Percentiles rank a stretch among this genome's conserved stretches.
Conservation (phyloP, 2,329 filamentous ascomycete genomes). For the Lomentospora prolificans region DNA sequence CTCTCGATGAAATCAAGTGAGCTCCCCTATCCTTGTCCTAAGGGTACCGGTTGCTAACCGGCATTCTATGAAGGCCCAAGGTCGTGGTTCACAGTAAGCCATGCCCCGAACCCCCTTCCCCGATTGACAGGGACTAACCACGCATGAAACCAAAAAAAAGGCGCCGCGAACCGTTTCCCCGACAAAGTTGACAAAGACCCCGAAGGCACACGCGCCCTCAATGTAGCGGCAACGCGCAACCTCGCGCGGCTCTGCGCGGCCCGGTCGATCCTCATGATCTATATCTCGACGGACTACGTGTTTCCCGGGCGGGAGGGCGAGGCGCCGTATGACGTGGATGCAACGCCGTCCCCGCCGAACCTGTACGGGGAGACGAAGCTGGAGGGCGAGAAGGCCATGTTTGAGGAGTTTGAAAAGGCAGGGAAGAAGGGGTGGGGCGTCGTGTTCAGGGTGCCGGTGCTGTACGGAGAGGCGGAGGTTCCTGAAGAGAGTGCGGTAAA, state of each 20-base stretch:
- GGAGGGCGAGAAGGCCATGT: conserved; percentile 52
- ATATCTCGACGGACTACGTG: conserved; percentile 77
- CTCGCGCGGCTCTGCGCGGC: conserved; percentile 58
- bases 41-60: not conserved
- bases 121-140: not conserved
- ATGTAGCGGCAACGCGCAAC: conserved; percentile 58
- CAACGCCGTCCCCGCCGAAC: conserved; percentile 61
- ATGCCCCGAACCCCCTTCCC: not conserved
- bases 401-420: conserved; percentile 46
- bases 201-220: conserved; percentile 61
- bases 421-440: conserved; percentile 48
- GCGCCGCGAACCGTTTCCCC: conserved; percentile 79
- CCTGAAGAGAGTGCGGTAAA: conserved; percentile 76
- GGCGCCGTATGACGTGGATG: conserved; percentile 65
- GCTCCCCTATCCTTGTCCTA: not conserved
- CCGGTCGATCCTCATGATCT: conserved; percentile 56
- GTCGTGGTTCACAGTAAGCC: conserved; percentile 71
- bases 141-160: conserved; percentile 28
- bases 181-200: conserved; percentile 78
- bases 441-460: conserved; percentile 69
- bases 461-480: conserved; percentile 68
- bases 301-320: conserved; percentile 67
- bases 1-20: conserved; percentile 46
- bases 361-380: conserved; percentile 57
- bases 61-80: conserved; percentile 52